Conservation (phyloP, 345 rosid genomes). For the Eutrema heterophyllum region DNA sequence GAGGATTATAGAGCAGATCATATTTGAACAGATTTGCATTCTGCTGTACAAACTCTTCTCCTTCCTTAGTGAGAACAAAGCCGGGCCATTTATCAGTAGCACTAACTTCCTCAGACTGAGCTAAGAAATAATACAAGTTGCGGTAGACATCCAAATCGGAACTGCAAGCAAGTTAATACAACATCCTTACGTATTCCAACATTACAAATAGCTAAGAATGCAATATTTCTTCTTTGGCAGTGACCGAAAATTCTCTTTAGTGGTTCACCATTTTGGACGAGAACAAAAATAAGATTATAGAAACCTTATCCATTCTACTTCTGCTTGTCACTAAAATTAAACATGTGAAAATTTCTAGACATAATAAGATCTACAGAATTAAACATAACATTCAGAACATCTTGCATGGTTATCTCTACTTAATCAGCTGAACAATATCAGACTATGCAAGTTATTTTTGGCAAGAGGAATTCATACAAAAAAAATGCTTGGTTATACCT, state of each 20-base stretch:
- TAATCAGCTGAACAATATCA: conserved; percentile 5
- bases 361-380: neutral
- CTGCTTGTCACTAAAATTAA: conserved; percentile 8
- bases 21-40: conserved; percentile 79
- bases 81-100: conserved; percentile 99
- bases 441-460: neutral
- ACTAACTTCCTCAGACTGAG: conserved; percentile 89
- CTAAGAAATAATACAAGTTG: conserved; percentile 81
- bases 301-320: conserved; percentile 8
- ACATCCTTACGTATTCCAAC: conserved; percentile 18
- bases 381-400: neutral
- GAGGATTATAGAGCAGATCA: conserved; percentile 83
- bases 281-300: neutral
- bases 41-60: conserved; percentile 97
- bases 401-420: neutral
- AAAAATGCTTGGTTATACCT: conserved; percentile 41
- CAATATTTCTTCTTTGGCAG: conserved; percentile 7
- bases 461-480: neutral
- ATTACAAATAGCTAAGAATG: neutral
- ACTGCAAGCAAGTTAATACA: conserved; percentile 50
- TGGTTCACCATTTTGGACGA: conserved; percentile 11
- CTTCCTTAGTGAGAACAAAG: conserved; percentile 95
- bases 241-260: conserved; percentile 1
- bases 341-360: conserved; percentile 1
- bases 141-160: conserved; percentile 74